phyloP scores from a whole-genome alignment of 2,329 filamentous ascomycete genomes.

The Trichothecium roseum region DNA sequence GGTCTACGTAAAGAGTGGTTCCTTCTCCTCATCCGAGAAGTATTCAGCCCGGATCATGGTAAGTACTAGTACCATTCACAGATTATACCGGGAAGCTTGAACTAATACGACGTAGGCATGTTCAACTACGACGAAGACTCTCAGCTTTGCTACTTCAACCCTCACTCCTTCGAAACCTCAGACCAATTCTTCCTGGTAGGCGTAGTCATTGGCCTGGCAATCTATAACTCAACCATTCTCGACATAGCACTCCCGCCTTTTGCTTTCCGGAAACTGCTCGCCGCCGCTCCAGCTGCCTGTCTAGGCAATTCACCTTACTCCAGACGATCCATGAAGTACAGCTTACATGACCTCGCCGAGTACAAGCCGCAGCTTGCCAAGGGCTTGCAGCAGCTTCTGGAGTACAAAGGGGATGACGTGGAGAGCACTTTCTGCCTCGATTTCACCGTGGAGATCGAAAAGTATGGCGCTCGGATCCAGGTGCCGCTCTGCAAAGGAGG shows the following conservation, averaged over 20 bases:
- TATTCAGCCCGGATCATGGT: slow-evolving; percentile 88
- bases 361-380: slow-evolving; percentile 66
- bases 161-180: slow-evolving; percentile 77
- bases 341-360: slow-evolving; percentile 57
- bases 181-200: slow-evolving; percentile 89
- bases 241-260: slow-evolving; percentile 84
- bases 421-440: slow-evolving; percentile 70
- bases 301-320: slow-evolving; percentile 41
- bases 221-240: slow-evolving; percentile 90
- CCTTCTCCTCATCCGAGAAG: slow-evolving; percentile 72
- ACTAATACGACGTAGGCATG: slow-evolving; percentile 51
- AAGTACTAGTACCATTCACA: slow-evolving; percentile 20
- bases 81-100: background rate
- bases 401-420: slow-evolving; percentile 75
- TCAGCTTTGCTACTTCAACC: slow-evolving; percentile 86
- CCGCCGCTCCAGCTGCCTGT: slow-evolving; percentile 56
- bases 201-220: slow-evolving; percentile 76
- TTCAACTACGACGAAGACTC: slow-evolving; percentile 91
- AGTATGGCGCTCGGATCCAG: slow-evolving; percentile 58
- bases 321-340: slow-evolving; percentile 21
- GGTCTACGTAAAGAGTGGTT: slow-evolving; percentile 94
- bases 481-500: slow-evolving; percentile 67
- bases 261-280: slow-evolving; percentile 77
- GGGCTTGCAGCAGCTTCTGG: slow-evolving; percentile 64
- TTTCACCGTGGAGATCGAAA: slow-evolving; percentile 68